Evolutionary conservation across 805 yeast species (phyloP), one percentile per base, ranked within the genome.

Genomic region (Pachysolen tannophilus): DNA sequence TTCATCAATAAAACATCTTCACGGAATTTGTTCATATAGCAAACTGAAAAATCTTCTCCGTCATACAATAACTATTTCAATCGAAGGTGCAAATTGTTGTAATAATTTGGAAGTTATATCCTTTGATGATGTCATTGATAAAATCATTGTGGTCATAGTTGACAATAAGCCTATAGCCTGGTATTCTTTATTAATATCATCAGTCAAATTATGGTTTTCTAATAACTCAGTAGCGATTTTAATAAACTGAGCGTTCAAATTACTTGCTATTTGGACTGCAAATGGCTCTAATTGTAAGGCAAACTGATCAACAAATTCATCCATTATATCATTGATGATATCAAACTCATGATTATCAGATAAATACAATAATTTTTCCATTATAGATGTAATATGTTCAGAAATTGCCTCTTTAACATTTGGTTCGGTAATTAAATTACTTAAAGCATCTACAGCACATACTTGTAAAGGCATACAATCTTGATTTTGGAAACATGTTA

Each of bases 221-320:
- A 74, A 60, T 21, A 84, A 56, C 34, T 86, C 95, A 37, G 68
- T 63, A 2, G 86, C 85, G 20, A 84, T 52, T 39, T 70, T 66
- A 49, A 83, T 49, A 49, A 88, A 85, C 52, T 90, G 96, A 33
- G 75, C 75, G 11, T 79, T 78, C 46, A 82, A 60, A 50, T 77
- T 72, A 3, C 53, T 51, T 20, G 81, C 72, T 37, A 82, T 58
- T 39, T 81, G 80, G n/a, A 75, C 65, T 26, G 94, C 90, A 55
- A 84, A 90, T 13, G 98, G 97, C 41, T 87, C 88, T 42, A 90
- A 65, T 56, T 88, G 92, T 43, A 77, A 80, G 6, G 92, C 69
- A 59, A 82, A 92, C 43, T 74, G 76, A 46, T 86, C 92, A 11
- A 90, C 97, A 48, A 92, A 78, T 45, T 84, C 94, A 61, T 90